Evolutionary conservation across 73 alveolate species (phyloP), one percentile per base, ranked within the genome.

Genomic region (Symbiodinium pilosum): DNA sequence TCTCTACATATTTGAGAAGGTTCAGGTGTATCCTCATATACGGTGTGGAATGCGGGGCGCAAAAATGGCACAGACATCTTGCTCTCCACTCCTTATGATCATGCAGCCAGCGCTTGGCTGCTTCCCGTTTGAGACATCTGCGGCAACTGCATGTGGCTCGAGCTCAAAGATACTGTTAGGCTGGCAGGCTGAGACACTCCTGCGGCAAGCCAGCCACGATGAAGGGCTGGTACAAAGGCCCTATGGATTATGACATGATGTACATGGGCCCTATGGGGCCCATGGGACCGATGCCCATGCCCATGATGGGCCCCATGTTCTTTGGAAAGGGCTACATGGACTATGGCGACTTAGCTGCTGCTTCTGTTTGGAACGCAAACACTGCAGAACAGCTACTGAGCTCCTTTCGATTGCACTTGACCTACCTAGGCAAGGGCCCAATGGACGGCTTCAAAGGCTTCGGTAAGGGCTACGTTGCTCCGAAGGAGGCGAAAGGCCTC

Each of bases 191-290:
- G 81, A 64, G 81, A 26, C 30, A 28, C 81, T n/a, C 81, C 81
- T 64, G 81, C 81, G 34, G 34, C 81, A 9, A 24, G 81, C 81
- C 26, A 3, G 41, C 21, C 43, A 39, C 92, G 26, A 88, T 88
- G 95, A 88, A 88, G 42, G 95, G 95, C 95, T 88, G 95, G 95
- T 88, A 88, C 86, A 88, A 88, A 64, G 95, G 95, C 7, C 93
- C 93, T 40, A 87, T 87, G 94, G 95, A 88, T 40, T 88, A 30
- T 20, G 81, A 64, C 14, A 59, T 88, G 95, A 64, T 88, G 95
- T 59, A 83, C 85, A 38, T 32, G 86, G 81, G 81, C 81, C 81
- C 81, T 14, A 64, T 64, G 81, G 81, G 81, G 81, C 81, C 81
- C 41, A 64, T 64, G 81, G 81, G 81, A 34, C 81, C 81, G 30